Percentiles rank a stretch among this genome's conserved stretches.
phyloP scores from a whole-genome alignment of 805 yeast genomes.

The Starmerella floricola region DNA sequence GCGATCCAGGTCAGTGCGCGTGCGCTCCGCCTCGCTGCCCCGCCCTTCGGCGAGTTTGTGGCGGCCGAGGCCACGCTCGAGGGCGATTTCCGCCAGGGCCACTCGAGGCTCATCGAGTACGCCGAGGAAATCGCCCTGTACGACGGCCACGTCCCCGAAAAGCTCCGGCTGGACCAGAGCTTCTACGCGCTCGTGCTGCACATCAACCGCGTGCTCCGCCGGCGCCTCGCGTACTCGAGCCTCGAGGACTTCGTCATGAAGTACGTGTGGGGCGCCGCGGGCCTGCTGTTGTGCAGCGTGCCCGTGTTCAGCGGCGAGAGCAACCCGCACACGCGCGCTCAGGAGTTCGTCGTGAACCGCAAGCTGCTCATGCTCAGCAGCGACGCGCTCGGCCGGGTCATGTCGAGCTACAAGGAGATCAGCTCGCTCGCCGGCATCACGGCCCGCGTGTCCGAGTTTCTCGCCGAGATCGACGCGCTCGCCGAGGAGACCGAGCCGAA shows the following conservation, averaged over 20 bases:
- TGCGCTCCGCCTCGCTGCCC: slow-evolving; percentile 62
- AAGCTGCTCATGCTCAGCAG: slow-evolving; percentile 73
- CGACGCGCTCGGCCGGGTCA: slow-evolving; percentile 75
- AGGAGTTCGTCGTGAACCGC: slow-evolving; percentile 66
- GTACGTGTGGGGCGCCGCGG: slow-evolving; percentile 94
- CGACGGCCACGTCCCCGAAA: slow-evolving; percentile 69
- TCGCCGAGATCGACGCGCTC: slow-evolving; percentile 47
- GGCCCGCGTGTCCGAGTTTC: slow-evolving; percentile 56
- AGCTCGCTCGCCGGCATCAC: slow-evolving; percentile 79
- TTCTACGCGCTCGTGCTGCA: slow-evolving; percentile 74
- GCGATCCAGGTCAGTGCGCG: slow-evolving; percentile 72
- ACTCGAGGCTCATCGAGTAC: slow-evolving; percentile 65
- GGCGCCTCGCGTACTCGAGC: slow-evolving; percentile 63
- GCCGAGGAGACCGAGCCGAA: background rate
- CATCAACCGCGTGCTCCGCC: slow-evolving; percentile 59
- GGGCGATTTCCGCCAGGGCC: slow-evolving; percentile 71
- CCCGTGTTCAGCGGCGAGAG: slow-evolving; percentile 56
- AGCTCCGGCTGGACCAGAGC: slow-evolving; percentile 61
- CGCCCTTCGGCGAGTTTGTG: slow-evolving; percentile 76
- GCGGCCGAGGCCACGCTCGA: slow-evolving; percentile 67
- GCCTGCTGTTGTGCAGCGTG: slow-evolving; percentile 71
- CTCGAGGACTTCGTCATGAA: slow-evolving; percentile 82
- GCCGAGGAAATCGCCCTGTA: slow-evolving; percentile 81
- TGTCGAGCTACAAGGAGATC: slow-evolving; percentile 70
- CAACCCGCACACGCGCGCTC: slow-evolving; percentile 12